Base-by-base conservation (phyloP, 306 rosid species). In the Alnus rubra region DNA sequence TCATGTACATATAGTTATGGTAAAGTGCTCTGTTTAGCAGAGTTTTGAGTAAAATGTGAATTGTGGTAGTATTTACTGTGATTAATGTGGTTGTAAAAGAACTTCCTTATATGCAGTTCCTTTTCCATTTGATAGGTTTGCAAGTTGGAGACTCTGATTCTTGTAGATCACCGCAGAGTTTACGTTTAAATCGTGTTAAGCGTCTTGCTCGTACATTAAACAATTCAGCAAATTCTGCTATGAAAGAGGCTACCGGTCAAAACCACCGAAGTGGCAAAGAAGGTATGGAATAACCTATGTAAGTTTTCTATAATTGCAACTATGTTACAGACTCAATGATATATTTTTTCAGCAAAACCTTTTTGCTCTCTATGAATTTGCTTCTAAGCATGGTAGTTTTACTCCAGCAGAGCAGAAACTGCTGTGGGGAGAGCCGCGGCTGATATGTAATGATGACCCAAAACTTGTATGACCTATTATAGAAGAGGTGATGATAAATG, bases 151-250 rank as follows among this genome's bases (percentile, higher is more conserved):
- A 73, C 35, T 52, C 16, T 31, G 76, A 69, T 86, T 82, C 84
- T 56, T 86, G 87, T 55, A 82, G 80, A 77, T 80, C 59, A 30
- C 69, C 78, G 1, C 84, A 76, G 76, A 84, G 88, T 1, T 31
- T 90, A 69, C 88, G 96, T 52, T 87, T 93, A 78, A 92, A 79
- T 80, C 67, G 87, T 28, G 85, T 92, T 39, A 94, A 90, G 78
- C 86, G 83, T 48, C 89, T 94, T 48, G 97, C 96, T 0, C 78
- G 96, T 55, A 70, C 85, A 47, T 62, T 78, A 39, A 67, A 67
- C 72, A 67, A 67, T 42, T 18, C 51, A 16, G 72, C 3, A n/a
- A 81, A 81, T 54, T 60, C 78, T 53, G 15, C 49, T 52, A n/a
- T 76, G 3, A 77, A 69, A 47, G 83, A 85, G 73, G 77, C 30